Evolutionary conservation across 192 early-diverging fungal species (phyloP).

Genomic region (Dimargaris verticillata): DNA sequence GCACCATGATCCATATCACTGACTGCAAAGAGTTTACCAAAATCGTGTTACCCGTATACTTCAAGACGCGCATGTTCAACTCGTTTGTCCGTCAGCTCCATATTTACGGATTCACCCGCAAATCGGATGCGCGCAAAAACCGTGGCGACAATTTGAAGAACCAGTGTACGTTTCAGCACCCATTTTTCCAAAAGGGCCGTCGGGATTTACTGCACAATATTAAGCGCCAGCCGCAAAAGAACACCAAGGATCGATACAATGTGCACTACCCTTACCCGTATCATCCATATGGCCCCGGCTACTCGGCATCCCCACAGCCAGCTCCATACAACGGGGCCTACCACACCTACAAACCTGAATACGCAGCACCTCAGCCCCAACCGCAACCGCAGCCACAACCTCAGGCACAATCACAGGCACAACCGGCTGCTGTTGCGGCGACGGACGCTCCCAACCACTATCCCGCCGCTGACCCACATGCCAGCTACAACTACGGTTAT

Average conservation of each 20-base stretch:
- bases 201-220: constrained; percentile 22
- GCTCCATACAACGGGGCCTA: neutral
- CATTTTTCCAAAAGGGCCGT: constrained; percentile 21
- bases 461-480: neutral
- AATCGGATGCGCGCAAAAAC: constrained; percentile 11
- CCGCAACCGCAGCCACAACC: neutral
- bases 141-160: neutral
- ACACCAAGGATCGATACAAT: neutral
- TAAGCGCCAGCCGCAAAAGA: constrained; percentile 16
- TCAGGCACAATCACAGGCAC: neutral
- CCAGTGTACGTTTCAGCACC: constrained; percentile 29
- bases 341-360: neutral
- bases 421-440: neutral
- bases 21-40: constrained; percentile 11
- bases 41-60: constrained; percentile 14
- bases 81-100: constrained; percentile 19
- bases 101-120: constrained; percentile 17
- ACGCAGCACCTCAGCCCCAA: neutral
- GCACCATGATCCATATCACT: constrained; percentile 7
- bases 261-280: neutral
- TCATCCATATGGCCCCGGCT: neutral
- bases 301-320: neutral
- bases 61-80: constrained; percentile 16
- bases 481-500: neutral
- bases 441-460: neutral